A percentile compares a stretch with the other conserved stretches of the same genome.
phyloP scores from a whole-genome alignment of 306 rosid genomes.

The Crataegus laevigata region DNA sequence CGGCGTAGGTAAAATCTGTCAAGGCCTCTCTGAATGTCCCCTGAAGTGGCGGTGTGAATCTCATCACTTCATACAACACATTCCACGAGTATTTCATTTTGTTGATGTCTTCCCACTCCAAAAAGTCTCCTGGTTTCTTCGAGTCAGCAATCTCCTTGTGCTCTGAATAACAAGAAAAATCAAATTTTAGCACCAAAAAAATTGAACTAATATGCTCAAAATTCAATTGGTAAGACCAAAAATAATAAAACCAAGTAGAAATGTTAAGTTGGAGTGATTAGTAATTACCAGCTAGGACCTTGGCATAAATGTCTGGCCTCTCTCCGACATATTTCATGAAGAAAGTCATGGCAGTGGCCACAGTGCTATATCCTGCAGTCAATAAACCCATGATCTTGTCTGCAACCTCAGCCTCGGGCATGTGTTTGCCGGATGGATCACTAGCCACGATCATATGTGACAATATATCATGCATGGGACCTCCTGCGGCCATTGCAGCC shows the following conservation, averaged over 20 bases:
- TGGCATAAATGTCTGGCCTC: slow-evolving; percentile 32
- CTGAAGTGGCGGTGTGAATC: slow-evolving; percentile 33
- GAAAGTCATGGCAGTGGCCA: slow-evolving; percentile 18
- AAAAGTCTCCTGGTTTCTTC: slow-evolving; percentile 18
- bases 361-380: slow-evolving; percentile 14
- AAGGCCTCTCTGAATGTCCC: slow-evolving; percentile 33
- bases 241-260: neutral
- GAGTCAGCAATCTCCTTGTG: slow-evolving; percentile 19
- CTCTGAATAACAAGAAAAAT: slow-evolving; percentile 2
- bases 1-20: slow-evolving; percentile 23
- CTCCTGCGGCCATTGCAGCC: slow-evolving; percentile 35
- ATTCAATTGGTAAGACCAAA: too few relatives aligned
- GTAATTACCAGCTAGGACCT: slow-evolving; percentile 34
- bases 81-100: slow-evolving; percentile 39
- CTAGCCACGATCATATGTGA: slow-evolving; percentile 46
- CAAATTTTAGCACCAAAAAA: neutral
- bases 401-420: slow-evolving; percentile 46
- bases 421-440: slow-evolving; percentile 42
- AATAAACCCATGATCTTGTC: slow-evolving; percentile 18
- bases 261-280: neutral
- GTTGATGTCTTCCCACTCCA: slow-evolving; percentile 29
- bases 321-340: slow-evolving; percentile 18
- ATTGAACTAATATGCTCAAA: neutral
- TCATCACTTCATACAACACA: slow-evolving; percentile 30
- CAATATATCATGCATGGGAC: slow-evolving; percentile 38